Evolutionary conservation across 2,329 filamentous ascomycete genomes (phyloP).

Genomic region (Incumbomyces delicatus): DNA sequence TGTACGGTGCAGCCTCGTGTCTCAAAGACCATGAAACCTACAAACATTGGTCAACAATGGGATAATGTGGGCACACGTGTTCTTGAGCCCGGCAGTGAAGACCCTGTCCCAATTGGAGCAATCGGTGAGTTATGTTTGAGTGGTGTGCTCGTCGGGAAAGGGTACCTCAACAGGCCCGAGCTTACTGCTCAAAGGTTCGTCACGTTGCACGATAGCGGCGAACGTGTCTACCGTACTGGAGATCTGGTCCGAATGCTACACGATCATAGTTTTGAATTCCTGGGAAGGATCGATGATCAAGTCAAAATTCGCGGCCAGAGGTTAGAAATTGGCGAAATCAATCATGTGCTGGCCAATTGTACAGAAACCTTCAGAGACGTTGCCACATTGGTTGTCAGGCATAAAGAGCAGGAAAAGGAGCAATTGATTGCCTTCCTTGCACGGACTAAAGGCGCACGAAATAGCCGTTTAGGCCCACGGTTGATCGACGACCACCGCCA

Average conservation of each 20-base stretch:
- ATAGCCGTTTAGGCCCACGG: slow-evolving; percentile 9
- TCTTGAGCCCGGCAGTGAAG: slow-evolving; percentile 56
- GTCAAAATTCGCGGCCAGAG: slow-evolving; percentile 84
- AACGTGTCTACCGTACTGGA: slow-evolving; percentile 74
- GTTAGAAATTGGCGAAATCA: slow-evolving; percentile 85
- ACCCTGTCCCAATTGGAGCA: slow-evolving; percentile 64
- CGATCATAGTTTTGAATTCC: slow-evolving; percentile 75
- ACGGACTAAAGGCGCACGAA: slow-evolving; percentile 18
- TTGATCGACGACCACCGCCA: slow-evolving; percentile 32
- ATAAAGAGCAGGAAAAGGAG: slow-evolving; percentile 64
- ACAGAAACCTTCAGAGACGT: slow-evolving; percentile 54
- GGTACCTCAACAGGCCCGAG: slow-evolving; percentile 72
- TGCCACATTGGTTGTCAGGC: slow-evolving; percentile 65
- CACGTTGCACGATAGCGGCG: slow-evolving; percentile 44
- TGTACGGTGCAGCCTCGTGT: slow-evolving; percentile 84
- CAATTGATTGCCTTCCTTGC: slow-evolving; percentile 68
- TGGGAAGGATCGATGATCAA: slow-evolving; percentile 82
- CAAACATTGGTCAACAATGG: slow-evolving; percentile 82
- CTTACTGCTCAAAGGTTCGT: slow-evolving; percentile 71
- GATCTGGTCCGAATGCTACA: slow-evolving; percentile 75
- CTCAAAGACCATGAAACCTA: slow-evolving; percentile 64
- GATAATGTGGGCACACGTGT: slow-evolving; percentile 80
- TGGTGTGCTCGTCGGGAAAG: slow-evolving; percentile 77
- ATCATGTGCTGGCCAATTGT: slow-evolving; percentile 62
- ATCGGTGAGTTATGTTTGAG: slow-evolving; percentile 84